Conservation (phyloP, 2,329 filamentous ascomycete genomes). For the Aspergillus piperis region DNA sequence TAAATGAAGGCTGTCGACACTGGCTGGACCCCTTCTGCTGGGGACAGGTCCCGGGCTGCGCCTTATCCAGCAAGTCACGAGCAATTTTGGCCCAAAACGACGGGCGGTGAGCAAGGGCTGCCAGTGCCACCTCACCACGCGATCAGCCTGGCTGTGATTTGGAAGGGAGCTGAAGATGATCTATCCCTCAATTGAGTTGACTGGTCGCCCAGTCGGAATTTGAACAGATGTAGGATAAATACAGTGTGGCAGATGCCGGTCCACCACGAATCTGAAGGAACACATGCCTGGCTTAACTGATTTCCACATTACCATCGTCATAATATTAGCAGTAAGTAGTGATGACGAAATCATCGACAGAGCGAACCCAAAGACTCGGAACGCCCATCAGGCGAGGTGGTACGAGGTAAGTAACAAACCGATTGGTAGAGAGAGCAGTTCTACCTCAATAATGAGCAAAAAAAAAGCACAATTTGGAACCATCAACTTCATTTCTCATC, state of each 20-base stretch:
- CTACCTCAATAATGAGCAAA: neutral
- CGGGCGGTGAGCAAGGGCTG: constrained; percentile 21
- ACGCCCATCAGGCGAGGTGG: neutral
- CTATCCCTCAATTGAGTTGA: neutral
- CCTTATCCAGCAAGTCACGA: constrained; percentile 1
- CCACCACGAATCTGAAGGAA: too few relatives aligned
- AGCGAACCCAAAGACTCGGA: neutral
- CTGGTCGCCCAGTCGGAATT: neutral
- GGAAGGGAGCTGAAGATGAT: neutral
- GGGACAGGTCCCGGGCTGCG: neutral
- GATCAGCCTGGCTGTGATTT: neutral
- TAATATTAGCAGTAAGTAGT: neutral
- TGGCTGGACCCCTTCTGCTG: neutral
- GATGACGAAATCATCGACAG: constrained; percentile 21
- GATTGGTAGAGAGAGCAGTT: neutral
- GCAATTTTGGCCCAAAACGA: neutral
- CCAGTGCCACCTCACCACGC: constrained; percentile 14
- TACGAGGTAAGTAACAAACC: neutral
- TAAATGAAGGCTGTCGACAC: neutral
- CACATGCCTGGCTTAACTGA: neutral
- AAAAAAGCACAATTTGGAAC: too few relatives aligned
- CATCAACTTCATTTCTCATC: too few relatives aligned
- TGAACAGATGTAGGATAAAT: neutral
- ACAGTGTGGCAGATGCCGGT: too few relatives aligned
- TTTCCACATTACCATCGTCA: neutral